phyloP scores from a whole-genome alignment of 176 grass and related monocot genomes.

The Aegilops sharonensis region DNA sequence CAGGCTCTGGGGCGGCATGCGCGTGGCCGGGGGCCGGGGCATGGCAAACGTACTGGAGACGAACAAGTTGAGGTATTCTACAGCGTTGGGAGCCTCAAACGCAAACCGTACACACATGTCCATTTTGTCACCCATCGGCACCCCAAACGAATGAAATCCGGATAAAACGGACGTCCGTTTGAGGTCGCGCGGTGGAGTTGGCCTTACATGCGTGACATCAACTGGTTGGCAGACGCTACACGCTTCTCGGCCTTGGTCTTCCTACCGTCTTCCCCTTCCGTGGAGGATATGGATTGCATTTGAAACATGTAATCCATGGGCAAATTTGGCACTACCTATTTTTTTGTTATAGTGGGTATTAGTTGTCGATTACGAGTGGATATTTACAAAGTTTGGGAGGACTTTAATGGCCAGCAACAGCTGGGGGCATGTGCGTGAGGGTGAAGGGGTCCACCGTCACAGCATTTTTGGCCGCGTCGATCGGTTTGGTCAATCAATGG shows the following conservation, averaged over 20 bases:
- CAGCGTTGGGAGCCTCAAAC: no score
- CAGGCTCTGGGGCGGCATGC: no score
- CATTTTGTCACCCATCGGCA: no score
- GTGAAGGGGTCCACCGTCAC: constrained; percentile 12
- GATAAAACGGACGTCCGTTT: no score
- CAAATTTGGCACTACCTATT: neutral
- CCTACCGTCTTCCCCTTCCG: constrained; percentile 23
- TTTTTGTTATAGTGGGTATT: no score
- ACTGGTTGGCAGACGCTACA: constrained; percentile 5
- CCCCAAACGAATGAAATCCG: no score
- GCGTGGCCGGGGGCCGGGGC: no score
- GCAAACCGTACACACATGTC: no score
- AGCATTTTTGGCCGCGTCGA: neutral
- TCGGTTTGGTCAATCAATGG: neutral
- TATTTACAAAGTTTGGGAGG: neutral
- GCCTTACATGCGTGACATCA: neutral
- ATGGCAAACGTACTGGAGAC: no score
- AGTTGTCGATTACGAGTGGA: neutral
- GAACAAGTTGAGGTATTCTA: no score
- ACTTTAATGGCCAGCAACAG: constrained; percentile 15
- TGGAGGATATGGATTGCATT: constrained; percentile 28
- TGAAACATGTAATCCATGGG: constrained; percentile 35
- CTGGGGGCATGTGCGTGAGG: neutral
- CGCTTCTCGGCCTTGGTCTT: constrained; percentile 7
- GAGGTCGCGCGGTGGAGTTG: no score